Conservation (phyloP, 768 basidiomycete genomes). For the Tephrocybe sp. region DNA sequence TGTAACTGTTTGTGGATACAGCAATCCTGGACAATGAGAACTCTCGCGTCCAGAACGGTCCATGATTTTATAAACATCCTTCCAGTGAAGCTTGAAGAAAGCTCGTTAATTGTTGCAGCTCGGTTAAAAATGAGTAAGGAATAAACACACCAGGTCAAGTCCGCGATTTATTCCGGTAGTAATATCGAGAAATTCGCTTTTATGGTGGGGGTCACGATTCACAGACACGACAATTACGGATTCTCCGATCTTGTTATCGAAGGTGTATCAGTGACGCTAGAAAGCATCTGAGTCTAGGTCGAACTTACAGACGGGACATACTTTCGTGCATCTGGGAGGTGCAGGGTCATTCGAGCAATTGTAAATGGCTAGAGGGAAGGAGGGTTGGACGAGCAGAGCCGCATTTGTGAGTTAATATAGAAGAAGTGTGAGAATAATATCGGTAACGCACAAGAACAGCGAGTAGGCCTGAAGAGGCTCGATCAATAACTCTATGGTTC, state of each 20-base stretch:
- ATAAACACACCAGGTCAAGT: neutral
- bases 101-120: neutral
- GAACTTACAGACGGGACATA: slow-evolving; percentile 5
- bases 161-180: slow-evolving; percentile 7
- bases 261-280: neutral
- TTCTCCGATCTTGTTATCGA: neutral
- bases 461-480: neutral
- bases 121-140: neutral
- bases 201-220: slow-evolving; percentile 3
- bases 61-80: slow-evolving; percentile 6
- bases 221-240: slow-evolving; percentile 4
- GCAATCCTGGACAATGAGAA: slow-evolving; percentile 2
- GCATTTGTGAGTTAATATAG: neutral
- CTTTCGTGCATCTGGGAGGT: slow-evolving; percentile 2
- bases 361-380: neutral
- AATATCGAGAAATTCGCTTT: slow-evolving; percentile 3
- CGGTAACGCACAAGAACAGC: slow-evolving; percentile 6
- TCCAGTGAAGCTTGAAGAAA: slow-evolving; percentile 1
- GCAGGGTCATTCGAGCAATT: neutral
- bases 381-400: neutral
- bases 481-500: neutral
- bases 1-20: slow-evolving; percentile 7
- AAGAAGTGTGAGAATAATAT: slow-evolving; percentile 1
- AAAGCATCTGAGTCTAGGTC: neutral
- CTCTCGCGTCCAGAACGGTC: slow-evolving; percentile 5